These are phyloP conservation scores for Phytopythium chamaehyphon DNA, from an alignment of 352 stramenopile genomes.

Conservation along the genomic window DNA sequence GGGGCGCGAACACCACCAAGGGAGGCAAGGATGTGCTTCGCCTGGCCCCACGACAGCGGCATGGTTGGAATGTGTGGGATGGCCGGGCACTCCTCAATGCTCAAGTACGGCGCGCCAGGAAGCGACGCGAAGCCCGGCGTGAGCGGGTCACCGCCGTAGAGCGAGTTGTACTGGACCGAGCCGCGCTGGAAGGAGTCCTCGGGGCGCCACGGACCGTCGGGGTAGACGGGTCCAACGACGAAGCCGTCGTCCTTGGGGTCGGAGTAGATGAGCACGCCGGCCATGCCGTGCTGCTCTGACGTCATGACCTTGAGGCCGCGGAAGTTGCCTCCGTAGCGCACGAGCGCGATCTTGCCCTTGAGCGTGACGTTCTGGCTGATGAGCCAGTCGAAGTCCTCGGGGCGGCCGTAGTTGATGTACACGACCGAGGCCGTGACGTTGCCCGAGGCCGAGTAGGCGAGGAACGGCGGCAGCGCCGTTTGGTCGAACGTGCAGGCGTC, in stretches of 20 bases:
- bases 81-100: slow-evolving; percentile 34
- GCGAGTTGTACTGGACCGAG: slow-evolving; percentile 51
- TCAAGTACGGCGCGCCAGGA: slow-evolving; percentile 35
- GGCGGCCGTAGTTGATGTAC: slow-evolving; percentile 83
- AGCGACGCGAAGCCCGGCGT: slow-evolving; percentile 28
- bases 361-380: slow-evolving; percentile 42
- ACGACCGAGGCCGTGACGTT: slow-evolving; percentile 60
- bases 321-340: slow-evolving; percentile 55
- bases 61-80: slow-evolving; percentile 61
- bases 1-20: slow-evolving; percentile 51
- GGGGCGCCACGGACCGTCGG: slow-evolving; percentile 56
- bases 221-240: slow-evolving; percentile 46
- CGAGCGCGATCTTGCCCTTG: slow-evolving; percentile 57
- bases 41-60: slow-evolving; percentile 73
- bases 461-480: slow-evolving; percentile 58
- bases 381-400: slow-evolving; percentile 64
- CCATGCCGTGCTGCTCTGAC: slow-evolving; percentile 47
- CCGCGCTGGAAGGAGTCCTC: slow-evolving; percentile 56
- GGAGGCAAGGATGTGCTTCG: slow-evolving; percentile 49
- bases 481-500: slow-evolving; percentile 52
- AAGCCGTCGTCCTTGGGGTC: slow-evolving; percentile 75
- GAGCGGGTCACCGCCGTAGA: slow-evolving; percentile 62
- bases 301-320: slow-evolving; percentile 61
- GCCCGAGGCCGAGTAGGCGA: slow-evolving; percentile 72
- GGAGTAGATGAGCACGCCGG: slow-evolving; percentile 64